Evolutionary conservation across 2,329 filamentous ascomycete genomes (phyloP), one percentile per base, ranked within the genome.

Genomic region (Colletotrichum nymphaeae): DNA sequence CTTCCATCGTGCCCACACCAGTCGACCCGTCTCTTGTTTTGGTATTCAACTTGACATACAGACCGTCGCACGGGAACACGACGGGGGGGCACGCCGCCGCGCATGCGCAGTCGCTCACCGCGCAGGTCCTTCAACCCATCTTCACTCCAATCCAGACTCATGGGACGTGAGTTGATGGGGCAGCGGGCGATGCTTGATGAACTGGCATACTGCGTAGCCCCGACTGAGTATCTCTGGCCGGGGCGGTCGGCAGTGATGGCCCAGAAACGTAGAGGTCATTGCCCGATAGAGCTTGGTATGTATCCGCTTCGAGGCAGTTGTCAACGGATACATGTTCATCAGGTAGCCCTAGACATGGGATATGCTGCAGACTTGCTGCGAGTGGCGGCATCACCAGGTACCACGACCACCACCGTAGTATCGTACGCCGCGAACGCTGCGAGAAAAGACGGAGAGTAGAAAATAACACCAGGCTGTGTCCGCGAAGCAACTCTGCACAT

Each of bases 171-270:
- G 35, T 59, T 69, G 70, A 73, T 73, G 70, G 66, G 70, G 70
- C 66, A 63, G 59, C 59, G 70, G 70, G 63, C 59, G 66, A 67
- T 73, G 70, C 70, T 73, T 73, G 70, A 64, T 73, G 70, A 73
- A 73, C 70, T 73, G 70, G 70, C 70, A 73, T 28, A 42, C 35
- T 42, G 35, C 35, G 35, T 42, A 56, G 32, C 70, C 70, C 70
- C 42, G 55, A 69, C 66, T 69, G 70, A 69, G 70, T 37, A 69
- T 69, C 55, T 68, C 56, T 49, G 42, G n/a, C 70, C 67, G 70
- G 70, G 66, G 70, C 66, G 58, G 58, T 73, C 70, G 59, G 70
- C 55, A 69, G 70, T 64, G 32, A 59, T 60, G 59, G 30, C 42
- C 60, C 66, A 69, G 30, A 60, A 64, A 60, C 53, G 59, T 42